A percentile compares a stretch with the other conserved stretches of the same genome.
These are phyloP conservation scores for Boletus tomentosulus DNA, from an alignment of 768 basidiomycete genomes.

Conservation along the genomic window DNA sequence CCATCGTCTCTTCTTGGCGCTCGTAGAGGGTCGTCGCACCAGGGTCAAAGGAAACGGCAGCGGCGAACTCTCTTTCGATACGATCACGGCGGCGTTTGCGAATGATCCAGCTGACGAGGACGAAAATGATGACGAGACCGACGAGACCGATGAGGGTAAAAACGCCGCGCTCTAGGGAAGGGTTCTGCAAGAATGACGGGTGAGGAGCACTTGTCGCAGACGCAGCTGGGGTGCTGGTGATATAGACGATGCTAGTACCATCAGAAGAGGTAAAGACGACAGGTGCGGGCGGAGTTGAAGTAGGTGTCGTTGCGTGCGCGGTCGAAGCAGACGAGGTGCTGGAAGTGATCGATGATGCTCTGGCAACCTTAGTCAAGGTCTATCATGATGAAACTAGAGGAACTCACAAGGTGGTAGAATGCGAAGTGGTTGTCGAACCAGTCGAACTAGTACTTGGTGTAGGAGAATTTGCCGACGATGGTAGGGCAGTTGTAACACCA, in stretches of 20 bases:
- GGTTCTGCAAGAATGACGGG: constrained; percentile 59
- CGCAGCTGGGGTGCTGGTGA: constrained; percentile 29
- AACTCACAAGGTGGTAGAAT: constrained; percentile 23
- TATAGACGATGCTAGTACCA: constrained; percentile 24
- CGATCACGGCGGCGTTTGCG: constrained; percentile 45
- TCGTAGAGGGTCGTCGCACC: constrained; percentile 26
- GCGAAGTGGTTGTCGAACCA: constrained; percentile 19
- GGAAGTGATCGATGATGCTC: constrained; percentile 10
- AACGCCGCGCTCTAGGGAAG: constrained; percentile 55
- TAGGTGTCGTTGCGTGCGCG: constrained; percentile 8
- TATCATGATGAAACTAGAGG: not conserved
- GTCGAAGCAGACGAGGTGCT: constrained; percentile 9
- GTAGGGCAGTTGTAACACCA: constrained; percentile 2
- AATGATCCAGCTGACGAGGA: constrained; percentile 42
- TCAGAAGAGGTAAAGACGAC: constrained; percentile 22
- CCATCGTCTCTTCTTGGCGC: constrained; percentile 13
- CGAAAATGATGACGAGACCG: constrained; percentile 43
- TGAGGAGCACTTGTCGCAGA: constrained; percentile 19
- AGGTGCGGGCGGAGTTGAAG: constrained; percentile 11
- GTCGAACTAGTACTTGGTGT: constrained; percentile 24
- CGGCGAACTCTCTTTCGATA: constrained; percentile 32
- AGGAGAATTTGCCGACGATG: constrained; percentile 20
- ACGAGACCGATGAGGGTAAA: constrained; percentile 51
- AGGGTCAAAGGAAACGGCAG: constrained; percentile 53
- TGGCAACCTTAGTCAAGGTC: not conserved